Evolutionary conservation across 768 basidiomycete genomes (phyloP), one percentile per base, ranked within the genome.

Genomic region (Trametes cinnabarina): DNA sequence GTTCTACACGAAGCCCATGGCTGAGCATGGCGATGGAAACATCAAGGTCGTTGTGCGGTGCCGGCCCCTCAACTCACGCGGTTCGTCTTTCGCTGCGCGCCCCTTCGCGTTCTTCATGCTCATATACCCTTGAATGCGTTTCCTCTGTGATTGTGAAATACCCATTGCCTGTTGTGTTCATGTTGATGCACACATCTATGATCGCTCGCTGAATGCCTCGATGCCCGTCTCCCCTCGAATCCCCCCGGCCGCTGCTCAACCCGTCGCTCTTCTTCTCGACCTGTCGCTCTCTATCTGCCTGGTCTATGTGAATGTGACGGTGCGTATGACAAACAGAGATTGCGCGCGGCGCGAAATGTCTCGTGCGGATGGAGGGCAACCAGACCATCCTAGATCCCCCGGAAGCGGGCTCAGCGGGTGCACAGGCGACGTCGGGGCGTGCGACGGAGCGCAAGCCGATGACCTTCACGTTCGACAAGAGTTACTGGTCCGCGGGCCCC

Each of bases 41-140:
- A 92, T 92, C 81, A 92, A 92, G 78, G 90, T 93, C 73, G 90
- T 91, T 48, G 87, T 91, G 63, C 90, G 96, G 87, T 98, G 95
- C 80, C 83, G 96, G 65, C 96, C 96, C 52, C 87, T 98, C 76
- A 99, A 99, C 73, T 76, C 87, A 69, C 87, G 95, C 74, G 95
- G 94, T 94, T 66, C 69, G 86, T 76, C 34, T 52, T 55, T 57
- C 32, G 6, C 47, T 49, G 47, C 49, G 48, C 44, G 57, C 47
- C 57, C 37, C 40, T 28, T n/a, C 30, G 9, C 23, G 20, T 28
- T 25, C 40, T 43, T 48, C 15, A 20, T 46, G 39, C 39, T 53
- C 40, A 50, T 30, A n/a, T n/a, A n/a, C n/a, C n/a, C n/a, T n/a
- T n/a, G n/a, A n/a, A n/a, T n/a, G n/a, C n/a, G n/a, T n/a, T n/a